Conservation (phyloP, 371 early-diverging fungal species). For the Mucor lusitanicus region DNA sequence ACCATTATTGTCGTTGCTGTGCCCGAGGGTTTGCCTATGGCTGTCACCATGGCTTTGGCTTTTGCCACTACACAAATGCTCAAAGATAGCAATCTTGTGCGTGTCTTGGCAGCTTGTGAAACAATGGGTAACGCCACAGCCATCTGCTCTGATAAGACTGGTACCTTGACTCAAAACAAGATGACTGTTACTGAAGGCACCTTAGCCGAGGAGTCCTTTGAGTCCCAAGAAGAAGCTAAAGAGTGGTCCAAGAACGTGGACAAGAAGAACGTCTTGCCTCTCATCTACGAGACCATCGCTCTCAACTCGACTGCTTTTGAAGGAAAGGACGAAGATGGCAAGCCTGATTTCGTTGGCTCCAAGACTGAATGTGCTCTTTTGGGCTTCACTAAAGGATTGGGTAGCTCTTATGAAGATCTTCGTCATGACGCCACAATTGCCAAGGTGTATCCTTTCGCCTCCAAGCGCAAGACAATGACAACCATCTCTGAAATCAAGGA, state of each 20-base stretch:
- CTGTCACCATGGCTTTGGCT: conserved; percentile 95
- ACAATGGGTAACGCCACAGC: conserved; percentile 98
- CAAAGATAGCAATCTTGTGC: conserved; percentile 92
- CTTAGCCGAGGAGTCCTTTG: conserved; percentile 50
- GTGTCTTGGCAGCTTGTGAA: conserved; percentile 94
- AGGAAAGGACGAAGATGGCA: conserved; percentile 75
- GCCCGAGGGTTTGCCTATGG: conserved; percentile 98
- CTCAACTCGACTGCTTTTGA: conserved; percentile 93
- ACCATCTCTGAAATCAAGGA: conserved; percentile 51
- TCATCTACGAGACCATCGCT: conserved; percentile 68
- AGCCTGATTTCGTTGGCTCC: conserved; percentile 79
- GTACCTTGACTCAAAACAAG: conserved; percentile 93
- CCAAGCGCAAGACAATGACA: conserved; percentile 82
- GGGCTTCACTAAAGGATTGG: conserved; percentile 65
- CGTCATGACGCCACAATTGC: conserved; percentile 60
- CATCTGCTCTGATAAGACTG: conserved; percentile 97
- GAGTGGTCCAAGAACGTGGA: conserved; percentile 35
- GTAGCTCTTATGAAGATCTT: conserved; percentile 60
- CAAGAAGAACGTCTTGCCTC: conserved; percentile 28
- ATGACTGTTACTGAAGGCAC: conserved; percentile 90
- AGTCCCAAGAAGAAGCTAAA: conserved; percentile 26
- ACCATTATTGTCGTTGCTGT: conserved; percentile 96
- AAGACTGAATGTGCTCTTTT: conserved; percentile 95
- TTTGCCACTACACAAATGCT: conserved; percentile 95
- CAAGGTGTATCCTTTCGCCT: conserved; percentile 79